These are phyloP conservation scores for Phylloporus sp. DNA, from an alignment of 768 basidiomycete species.

Conservation along the genomic window DNA sequence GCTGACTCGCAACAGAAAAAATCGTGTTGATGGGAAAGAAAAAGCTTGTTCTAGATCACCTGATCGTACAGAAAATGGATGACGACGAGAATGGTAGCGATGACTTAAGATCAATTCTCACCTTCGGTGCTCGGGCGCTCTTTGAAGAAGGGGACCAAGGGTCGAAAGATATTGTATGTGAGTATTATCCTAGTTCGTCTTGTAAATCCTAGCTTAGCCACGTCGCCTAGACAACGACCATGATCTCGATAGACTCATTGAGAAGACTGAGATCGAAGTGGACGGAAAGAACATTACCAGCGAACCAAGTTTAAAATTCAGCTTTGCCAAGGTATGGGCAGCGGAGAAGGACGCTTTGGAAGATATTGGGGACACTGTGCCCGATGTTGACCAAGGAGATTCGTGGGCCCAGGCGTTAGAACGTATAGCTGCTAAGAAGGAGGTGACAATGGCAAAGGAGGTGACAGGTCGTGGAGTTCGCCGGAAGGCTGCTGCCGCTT, in stretches of 20 bases:
- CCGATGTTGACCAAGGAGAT: constrained; percentile 51
- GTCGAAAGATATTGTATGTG: constrained; percentile 68
- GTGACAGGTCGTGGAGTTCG: constrained; percentile 71
- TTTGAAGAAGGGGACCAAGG: constrained; percentile 63
- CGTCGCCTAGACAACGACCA: constrained; percentile 59
- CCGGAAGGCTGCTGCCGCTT: constrained; percentile 60
- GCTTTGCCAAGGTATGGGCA: constrained; percentile 91
- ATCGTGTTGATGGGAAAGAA: constrained; percentile 94
- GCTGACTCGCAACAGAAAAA: constrained; percentile 54
- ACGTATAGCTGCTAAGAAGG: constrained; percentile 41
- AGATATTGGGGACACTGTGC: constrained; percentile 55
- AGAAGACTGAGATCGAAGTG: constrained; percentile 74
- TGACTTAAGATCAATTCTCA: constrained; percentile 85
- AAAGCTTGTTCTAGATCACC: constrained; percentile 90
- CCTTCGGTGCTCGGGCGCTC: constrained; percentile 82
- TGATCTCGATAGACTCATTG: constrained; percentile 83
- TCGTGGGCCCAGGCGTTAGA: constrained; percentile 79
- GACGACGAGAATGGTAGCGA: constrained; percentile 71
- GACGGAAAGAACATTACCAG: constrained; percentile 49
- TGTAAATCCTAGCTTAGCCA: neutral
- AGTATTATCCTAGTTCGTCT: constrained; percentile 17
- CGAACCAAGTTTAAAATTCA: constrained; percentile 61
- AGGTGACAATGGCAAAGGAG: constrained; percentile 43
- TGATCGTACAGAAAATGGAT: constrained; percentile 96
- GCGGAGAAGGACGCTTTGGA: constrained; percentile 70